phyloP scores from a whole-genome alignment of 345 rosid species.

The Erodium maritimum region DNA sequence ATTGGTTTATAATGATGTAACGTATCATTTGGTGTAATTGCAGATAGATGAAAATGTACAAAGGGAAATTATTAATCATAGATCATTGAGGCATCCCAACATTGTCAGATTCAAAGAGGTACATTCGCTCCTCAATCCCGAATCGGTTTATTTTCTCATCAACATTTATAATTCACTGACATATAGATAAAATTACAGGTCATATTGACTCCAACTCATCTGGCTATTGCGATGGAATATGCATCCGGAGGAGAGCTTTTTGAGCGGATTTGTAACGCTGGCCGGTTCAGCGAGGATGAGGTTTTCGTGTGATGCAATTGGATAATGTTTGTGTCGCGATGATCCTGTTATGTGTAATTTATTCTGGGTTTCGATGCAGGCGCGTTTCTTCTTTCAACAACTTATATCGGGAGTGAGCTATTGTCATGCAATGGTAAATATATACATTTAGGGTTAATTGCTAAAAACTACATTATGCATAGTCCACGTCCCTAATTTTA shows the following conservation, averaged over 20 bases:
- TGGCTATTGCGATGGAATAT: slow-evolving; percentile 80
- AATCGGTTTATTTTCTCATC: background rate
- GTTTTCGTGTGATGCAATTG: slow-evolving; percentile 16
- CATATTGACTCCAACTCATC: slow-evolving; percentile 67
- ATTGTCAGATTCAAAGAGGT: slow-evolving; percentile 83
- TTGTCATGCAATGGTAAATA: slow-evolving; percentile 58
- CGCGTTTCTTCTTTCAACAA: slow-evolving; percentile 74
- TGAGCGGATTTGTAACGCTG: slow-evolving; percentile 72
- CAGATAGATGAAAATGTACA: slow-evolving; percentile 82
- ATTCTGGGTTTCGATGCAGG: slow-evolving; percentile 26
- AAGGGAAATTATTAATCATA: slow-evolving; percentile 75
- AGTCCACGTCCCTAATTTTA: too few species aligned
- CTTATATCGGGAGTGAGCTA: slow-evolving; percentile 75
- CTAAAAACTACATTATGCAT: too few species aligned
- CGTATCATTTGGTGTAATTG: slow-evolving; percentile 2
- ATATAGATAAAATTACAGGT: slow-evolving; percentile 22
- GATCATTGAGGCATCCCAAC: slow-evolving; percentile 76
- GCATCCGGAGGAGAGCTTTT: slow-evolving; percentile 85
- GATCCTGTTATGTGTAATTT: background rate
- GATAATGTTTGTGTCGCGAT: background rate
- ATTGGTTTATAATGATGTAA: too few species aligned
- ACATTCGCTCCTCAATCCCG: slow-evolving; percentile 3
- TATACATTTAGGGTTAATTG: too few species aligned
- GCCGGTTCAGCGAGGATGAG: slow-evolving; percentile 77
- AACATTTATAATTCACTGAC: too few species aligned